These are phyloP conservation scores for Ogataea sp. DNA, from an alignment of 805 yeast genomes.

Conservation along the genomic window DNA sequence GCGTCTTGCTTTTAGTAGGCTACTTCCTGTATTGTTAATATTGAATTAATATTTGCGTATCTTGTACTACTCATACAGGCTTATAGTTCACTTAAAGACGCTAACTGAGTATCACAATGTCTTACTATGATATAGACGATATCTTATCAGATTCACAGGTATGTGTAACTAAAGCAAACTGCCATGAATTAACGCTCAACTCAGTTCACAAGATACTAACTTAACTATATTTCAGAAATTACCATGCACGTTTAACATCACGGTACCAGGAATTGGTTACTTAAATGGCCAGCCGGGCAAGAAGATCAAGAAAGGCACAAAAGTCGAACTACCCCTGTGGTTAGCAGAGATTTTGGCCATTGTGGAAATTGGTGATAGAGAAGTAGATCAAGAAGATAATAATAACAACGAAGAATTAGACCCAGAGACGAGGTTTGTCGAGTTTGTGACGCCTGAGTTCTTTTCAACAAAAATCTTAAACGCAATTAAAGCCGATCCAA, in stretches of 20 bases:
- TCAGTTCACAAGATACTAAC: too few relatives aligned
- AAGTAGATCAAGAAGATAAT: conserved; percentile 23
- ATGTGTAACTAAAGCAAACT: conserved; percentile 14
- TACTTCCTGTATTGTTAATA: too few relatives aligned
- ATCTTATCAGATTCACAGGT: conserved; percentile 59
- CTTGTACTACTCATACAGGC: too few relatives aligned
- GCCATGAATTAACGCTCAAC: too few relatives aligned
- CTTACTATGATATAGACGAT: conserved; percentile 71
- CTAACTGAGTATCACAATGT: conserved; percentile 8
- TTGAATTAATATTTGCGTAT: too few relatives aligned
- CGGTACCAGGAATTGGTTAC: conserved; percentile 84
- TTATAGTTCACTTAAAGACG: neutral
- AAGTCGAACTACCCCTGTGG: conserved; percentile 83
- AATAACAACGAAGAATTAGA: conserved; percentile 11
- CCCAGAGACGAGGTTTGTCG: conserved; percentile 43
- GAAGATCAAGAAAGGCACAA: conserved; percentile 48
- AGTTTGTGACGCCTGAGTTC: conserved; percentile 63
- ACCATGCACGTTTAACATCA: conserved; percentile 71
- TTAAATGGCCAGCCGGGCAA: conserved; percentile 72
- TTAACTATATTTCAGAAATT: conserved; percentile 32
- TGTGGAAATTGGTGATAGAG: conserved; percentile 26
- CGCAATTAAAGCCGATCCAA: conserved; percentile 72
- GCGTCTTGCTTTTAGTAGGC: too few relatives aligned
- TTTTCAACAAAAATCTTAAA: conserved; percentile 60
- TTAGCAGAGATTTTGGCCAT: conserved; percentile 71